A percentile compares a stretch with the other conserved stretches of the same genome.
Conservation (phyloP, 345 rosid species). For the Syzygium grande region DNA sequence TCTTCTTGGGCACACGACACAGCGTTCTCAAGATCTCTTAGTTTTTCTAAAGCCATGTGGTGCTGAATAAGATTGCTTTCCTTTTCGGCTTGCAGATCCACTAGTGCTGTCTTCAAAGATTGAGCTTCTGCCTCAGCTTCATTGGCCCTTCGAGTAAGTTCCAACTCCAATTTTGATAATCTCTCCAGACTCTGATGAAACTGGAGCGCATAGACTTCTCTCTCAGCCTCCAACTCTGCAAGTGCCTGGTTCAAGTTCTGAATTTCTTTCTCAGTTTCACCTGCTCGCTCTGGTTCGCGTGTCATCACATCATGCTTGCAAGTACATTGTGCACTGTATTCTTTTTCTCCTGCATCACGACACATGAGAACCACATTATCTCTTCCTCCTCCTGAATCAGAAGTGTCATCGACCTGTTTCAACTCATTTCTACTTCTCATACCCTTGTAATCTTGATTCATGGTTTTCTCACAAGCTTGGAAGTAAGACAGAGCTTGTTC, state of each 20-base stretch:
- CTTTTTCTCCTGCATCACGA: conserved; percentile 43
- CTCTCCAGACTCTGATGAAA: conserved; percentile 59
- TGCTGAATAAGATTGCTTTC: conserved; percentile 48
- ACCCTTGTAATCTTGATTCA: conserved; percentile 45
- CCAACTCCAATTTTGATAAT: conserved; percentile 28
- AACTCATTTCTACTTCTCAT: conserved; percentile 36
- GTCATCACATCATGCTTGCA: conserved; percentile 9
- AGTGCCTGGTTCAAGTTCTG: conserved; percentile 58
- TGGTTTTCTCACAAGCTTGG: conserved; percentile 38
- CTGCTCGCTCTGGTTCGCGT: conserved; percentile 37
- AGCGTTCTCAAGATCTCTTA: conserved; percentile 42
- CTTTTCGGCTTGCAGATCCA: conserved; percentile 45
- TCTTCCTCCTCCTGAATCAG: conserved; percentile 29
- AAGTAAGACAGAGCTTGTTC: conserved; percentile 38
- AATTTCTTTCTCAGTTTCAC: conserved; percentile 69
- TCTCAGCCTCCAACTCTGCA: conserved; percentile 76
- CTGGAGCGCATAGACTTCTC: conserved; percentile 56
- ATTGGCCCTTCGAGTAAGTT: conserved; percentile 40
- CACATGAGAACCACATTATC: conserved; percentile 63
- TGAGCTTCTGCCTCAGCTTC: conserved; percentile 69
- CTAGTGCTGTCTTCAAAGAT: conserved; percentile 49
- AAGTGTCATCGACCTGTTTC: conserved; percentile 14
- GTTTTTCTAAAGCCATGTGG: conserved; percentile 58
- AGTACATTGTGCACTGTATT: conserved; percentile 5
- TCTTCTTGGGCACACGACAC: conserved; percentile 41